Percentiles rank a stretch among this genome's conserved stretches.
These are phyloP conservation scores for Penicillium simplicissimum DNA, from an alignment of 495 filamentous ascomycete genomes.

Conservation along the genomic window DNA sequence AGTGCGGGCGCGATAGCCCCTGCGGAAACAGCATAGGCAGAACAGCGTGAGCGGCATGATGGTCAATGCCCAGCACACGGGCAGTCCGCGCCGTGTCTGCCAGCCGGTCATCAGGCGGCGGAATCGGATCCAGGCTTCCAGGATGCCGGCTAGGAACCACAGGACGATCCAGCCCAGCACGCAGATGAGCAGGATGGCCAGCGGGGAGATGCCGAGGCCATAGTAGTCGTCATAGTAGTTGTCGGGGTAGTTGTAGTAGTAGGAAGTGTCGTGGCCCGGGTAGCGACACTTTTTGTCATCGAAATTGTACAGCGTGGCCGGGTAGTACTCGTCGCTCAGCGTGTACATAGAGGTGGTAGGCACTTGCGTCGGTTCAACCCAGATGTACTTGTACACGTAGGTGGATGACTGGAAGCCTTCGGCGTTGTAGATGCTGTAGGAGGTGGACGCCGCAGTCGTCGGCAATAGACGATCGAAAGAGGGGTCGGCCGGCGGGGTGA, in stretches of 20 bases:
- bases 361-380: conserved; percentile 34
- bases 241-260: conserved; percentile 12
- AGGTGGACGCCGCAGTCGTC: conserved; percentile 27
- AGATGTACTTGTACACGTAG: conserved; percentile 32
- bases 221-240: conserved; percentile 17
- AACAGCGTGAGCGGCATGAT: conserved; percentile 39
- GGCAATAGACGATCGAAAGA: conserved; percentile 23
- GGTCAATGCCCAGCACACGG: conserved; percentile 47
- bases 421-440: conserved; percentile 31
- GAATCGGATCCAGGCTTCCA: conserved; percentile 54
- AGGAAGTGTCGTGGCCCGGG: conserved; percentile 8
- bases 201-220: conserved; percentile 29
- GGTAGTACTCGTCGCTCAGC: conserved; percentile 25
- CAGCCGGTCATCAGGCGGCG: conserved; percentile 53
- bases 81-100: conserved; percentile 48
- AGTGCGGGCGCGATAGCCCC: conserved; percentile 40
- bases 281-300: conserved; percentile 16
- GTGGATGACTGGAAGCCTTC: conserved; percentile 31
- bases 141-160: conserved; percentile 48
- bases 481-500: conserved; percentile 15
- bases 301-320: conserved; percentile 26
- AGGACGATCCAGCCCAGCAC: conserved; percentile 43
- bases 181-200: conserved; percentile 39
- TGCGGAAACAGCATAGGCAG: conserved; percentile 42
- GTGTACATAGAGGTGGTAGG: conserved; percentile 25